Conservation (phyloP, 306 rosid species). For the Cajanus cajan region DNA sequence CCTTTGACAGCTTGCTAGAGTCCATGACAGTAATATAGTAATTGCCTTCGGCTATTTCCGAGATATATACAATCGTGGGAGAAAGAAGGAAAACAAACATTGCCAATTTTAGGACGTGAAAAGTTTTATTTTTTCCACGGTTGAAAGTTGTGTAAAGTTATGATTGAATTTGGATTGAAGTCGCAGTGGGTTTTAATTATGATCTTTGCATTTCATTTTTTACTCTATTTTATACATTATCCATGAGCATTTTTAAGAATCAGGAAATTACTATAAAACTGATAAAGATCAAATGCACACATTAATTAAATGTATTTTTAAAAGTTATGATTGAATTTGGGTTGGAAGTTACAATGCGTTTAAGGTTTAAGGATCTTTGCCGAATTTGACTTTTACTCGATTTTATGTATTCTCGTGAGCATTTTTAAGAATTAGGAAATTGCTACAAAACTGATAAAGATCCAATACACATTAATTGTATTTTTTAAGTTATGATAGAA, state of each 20-base stretch:
- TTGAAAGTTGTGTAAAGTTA: slow-evolving; percentile 17
- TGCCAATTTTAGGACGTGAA: slow-evolving; percentile 22
- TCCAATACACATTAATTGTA: background rate
- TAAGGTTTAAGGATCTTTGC: no score
- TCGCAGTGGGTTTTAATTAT: background rate
- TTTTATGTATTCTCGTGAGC: background rate
- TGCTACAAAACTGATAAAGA: background rate
- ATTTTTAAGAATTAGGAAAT: background rate
- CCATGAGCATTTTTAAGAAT: background rate
- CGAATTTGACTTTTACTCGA: no score
- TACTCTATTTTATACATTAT: background rate
- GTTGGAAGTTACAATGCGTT: background rate
- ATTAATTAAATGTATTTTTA: background rate
- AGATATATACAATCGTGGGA: slow-evolving; percentile 8
- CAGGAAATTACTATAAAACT: background rate
- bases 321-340: background rate
- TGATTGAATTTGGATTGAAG: slow-evolving; percentile 11
- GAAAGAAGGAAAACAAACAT: background rate
- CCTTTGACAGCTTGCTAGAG: slow-evolving; percentile 31
- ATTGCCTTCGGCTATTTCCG: slow-evolving; percentile 43
- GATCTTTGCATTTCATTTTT: background rate
- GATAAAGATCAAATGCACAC: background rate
- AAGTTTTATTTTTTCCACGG: background rate
- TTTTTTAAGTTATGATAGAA: background rate
- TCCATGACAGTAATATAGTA: slow-evolving; percentile 11